Percentiles rank a stretch among this genome's conserved stretches.
Conservation (phyloP, 2,329 filamentous ascomycete species). For the Fusarium staphyleae region DNA sequence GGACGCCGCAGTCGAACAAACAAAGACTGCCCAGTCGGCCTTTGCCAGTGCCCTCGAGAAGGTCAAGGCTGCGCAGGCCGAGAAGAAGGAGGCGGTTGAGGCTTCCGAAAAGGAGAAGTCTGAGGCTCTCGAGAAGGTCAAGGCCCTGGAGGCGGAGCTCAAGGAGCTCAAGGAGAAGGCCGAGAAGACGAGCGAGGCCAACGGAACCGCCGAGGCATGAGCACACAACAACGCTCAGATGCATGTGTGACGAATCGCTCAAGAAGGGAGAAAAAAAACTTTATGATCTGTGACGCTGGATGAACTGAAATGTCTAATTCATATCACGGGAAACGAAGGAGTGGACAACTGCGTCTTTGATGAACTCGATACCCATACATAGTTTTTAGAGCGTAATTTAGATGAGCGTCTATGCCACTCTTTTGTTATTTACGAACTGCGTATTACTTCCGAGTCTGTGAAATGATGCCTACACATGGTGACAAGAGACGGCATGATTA, state of each 20-base stretch:
- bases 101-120: slow-evolving; percentile 3
- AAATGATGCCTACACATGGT: no score
- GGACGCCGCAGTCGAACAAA: slow-evolving; percentile 24
- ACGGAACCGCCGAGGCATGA: slow-evolving; percentile 30
- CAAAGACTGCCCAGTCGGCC: slow-evolving; percentile 25
- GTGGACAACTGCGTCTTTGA: slow-evolving; percentile 42
- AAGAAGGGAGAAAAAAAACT: slow-evolving; percentile 24
- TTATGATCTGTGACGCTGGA: slow-evolving; percentile 37
- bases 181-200: slow-evolving; percentile 16
- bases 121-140: background rate
- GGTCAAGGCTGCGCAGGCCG: slow-evolving; percentile 28
- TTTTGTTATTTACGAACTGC: slow-evolving; percentile 5
- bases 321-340: slow-evolving; percentile 43
- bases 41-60: slow-evolving; percentile 25
- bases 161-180: slow-evolving; percentile 33
- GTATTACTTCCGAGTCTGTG: no score
- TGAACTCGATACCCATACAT: slow-evolving; percentile 44
- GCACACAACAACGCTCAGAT: slow-evolving; percentile 19
- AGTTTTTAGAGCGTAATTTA: slow-evolving; percentile 31
- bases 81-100: slow-evolving; percentile 14
- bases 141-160: slow-evolving; percentile 8
- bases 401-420: slow-evolving; percentile 37
- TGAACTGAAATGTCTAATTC: slow-evolving; percentile 38
- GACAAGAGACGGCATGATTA: no score
- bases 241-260: slow-evolving; percentile 1